Evolutionary conservation across 257 asterid genomes (phyloP), one percentile per base, ranked within the genome.

Genomic region (Przewalskia tangutica): DNA sequence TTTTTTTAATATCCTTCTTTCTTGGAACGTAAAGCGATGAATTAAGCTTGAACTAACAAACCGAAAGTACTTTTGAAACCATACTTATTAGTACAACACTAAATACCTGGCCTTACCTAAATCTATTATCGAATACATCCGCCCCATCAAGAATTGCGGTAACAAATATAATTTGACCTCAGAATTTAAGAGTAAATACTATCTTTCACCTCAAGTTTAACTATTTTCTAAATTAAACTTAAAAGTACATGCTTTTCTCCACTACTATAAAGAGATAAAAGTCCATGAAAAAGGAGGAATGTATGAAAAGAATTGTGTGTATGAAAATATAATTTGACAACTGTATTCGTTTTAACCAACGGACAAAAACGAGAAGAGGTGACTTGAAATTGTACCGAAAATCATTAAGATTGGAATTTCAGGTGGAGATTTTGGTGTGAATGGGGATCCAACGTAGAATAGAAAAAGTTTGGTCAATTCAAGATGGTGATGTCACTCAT

Each of bases 391-490:
- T 81, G 58, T 79, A n/a, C 38, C 12, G 23, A 17, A 17, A 14
- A 8, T 38, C 17, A 34, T 3, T 34, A 34, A 6, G 3, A 34
- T 36, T 65, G 75, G 48, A 65, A 65, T 65, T 40, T 40, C 3
- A 40, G 7, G 7, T 16, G 7, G 68, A 12, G 11, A 14, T n/a
- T 10, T 50, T 53, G 14, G 83, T 86, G 87, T 86, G 87, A 84
- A 86, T 20, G 66, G 70, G 82, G 32, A 82, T 67, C 77, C 77
- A 67, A 27, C 17, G 23, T 55, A 59, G 40, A 48, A 3, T 48
- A 36, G 14, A 36, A 48, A 83, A 84, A 80, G 38, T 48, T 44
- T 64, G 65, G 88, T 81, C 83, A 84, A 82, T 79, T 79, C 60
- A 66, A 71, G 81, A 70, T 81, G 34, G 54, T 80, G 80, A 79